Conservation (phyloP, 257 asterid species). For the Nemophila menziesii region DNA sequence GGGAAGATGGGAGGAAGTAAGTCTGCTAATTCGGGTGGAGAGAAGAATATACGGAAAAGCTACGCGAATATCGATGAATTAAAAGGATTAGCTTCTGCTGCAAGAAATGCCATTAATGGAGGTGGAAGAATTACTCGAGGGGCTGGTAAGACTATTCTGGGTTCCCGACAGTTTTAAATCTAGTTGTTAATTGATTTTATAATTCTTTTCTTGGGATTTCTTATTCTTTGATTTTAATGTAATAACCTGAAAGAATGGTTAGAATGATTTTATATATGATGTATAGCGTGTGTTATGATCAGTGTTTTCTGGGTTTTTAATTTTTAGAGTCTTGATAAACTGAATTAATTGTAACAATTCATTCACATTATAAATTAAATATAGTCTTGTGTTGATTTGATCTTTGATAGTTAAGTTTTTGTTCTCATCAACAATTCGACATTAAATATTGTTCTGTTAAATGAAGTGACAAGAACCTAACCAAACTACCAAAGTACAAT, state of each 20-base stretch:
- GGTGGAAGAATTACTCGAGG: slow-evolving; percentile 27
- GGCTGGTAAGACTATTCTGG: slow-evolving; percentile 36
- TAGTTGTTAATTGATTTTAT: neutral
- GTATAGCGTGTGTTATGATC: neutral
- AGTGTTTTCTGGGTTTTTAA: slow-evolving; percentile 4
- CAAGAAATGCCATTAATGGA: slow-evolving; percentile 40
- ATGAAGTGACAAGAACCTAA: neutral
- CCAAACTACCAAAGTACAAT: neutral
- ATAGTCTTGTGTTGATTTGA: no score
- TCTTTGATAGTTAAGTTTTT: no score
- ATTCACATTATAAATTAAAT: no score
- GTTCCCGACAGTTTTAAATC: slow-evolving; percentile 37
- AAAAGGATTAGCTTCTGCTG: slow-evolving; percentile 44
- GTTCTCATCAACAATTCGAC: no score
- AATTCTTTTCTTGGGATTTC: slow-evolving; percentile 4
- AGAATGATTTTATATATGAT: slow-evolving; percentile 2
- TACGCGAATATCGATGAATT: slow-evolving; percentile 60
- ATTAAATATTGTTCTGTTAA: no score
- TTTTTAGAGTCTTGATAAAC: no score
- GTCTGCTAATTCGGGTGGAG: slow-evolving; percentile 56
- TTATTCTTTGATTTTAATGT: slow-evolving; percentile 10
- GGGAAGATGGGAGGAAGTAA: slow-evolving; percentile 50
- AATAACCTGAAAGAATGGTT: slow-evolving; percentile 6
- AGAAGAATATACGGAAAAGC: slow-evolving; percentile 73
- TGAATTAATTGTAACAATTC: no score